Evolutionary conservation across 2,329 filamentous ascomycete genomes (phyloP).

Genomic region (Didymella lethalis): DNA sequence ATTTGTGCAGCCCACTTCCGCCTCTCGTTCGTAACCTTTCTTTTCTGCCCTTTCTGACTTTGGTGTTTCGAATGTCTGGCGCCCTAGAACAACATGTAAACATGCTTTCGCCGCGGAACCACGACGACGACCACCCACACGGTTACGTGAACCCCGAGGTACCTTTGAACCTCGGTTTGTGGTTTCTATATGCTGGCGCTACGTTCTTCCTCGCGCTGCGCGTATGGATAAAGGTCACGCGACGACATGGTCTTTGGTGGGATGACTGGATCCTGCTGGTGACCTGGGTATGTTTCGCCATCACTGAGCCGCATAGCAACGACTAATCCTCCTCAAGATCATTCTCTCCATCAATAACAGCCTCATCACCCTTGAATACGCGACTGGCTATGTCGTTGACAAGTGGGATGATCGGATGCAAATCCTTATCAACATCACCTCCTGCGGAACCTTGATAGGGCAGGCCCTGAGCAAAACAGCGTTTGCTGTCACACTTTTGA

Average conservation of each 20-base stretch:
- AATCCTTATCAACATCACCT: slow-evolving; percentile 59
- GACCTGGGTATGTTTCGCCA: slow-evolving; percentile 45
- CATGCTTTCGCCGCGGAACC: slow-evolving; percentile 36
- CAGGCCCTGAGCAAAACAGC: slow-evolving; percentile 51
- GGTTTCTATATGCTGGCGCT: slow-evolving; percentile 51
- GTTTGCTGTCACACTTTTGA: slow-evolving; percentile 52
- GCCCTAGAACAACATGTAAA: slow-evolving; percentile 29
- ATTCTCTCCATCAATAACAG: slow-evolving; percentile 55
- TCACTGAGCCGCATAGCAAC: background rate
- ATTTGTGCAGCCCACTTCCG: slow-evolving; percentile 13
- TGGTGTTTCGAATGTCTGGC: slow-evolving; percentile 19
- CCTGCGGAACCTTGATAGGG: slow-evolving; percentile 50
- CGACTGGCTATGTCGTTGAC: slow-evolving; percentile 58
- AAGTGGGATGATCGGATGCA: slow-evolving; percentile 62
- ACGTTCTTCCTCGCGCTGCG: slow-evolving; percentile 48
- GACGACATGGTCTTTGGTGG: slow-evolving; percentile 52
- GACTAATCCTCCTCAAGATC: slow-evolving; percentile 40
- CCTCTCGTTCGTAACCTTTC: slow-evolving; percentile 20
- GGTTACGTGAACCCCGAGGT: slow-evolving; percentile 48
- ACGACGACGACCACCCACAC: slow-evolving; percentile 26
- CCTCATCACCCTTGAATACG: slow-evolving; percentile 58
- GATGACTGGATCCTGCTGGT: slow-evolving; percentile 52
- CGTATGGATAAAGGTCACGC: slow-evolving; percentile 49
- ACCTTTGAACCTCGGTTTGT: slow-evolving; percentile 49
- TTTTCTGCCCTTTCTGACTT: slow-evolving; percentile 14